Evolutionary conservation across 23 red algal species (phyloP), one percentile per base, ranked within the genome.

Genomic region (Agarophyton chilense): DNA sequence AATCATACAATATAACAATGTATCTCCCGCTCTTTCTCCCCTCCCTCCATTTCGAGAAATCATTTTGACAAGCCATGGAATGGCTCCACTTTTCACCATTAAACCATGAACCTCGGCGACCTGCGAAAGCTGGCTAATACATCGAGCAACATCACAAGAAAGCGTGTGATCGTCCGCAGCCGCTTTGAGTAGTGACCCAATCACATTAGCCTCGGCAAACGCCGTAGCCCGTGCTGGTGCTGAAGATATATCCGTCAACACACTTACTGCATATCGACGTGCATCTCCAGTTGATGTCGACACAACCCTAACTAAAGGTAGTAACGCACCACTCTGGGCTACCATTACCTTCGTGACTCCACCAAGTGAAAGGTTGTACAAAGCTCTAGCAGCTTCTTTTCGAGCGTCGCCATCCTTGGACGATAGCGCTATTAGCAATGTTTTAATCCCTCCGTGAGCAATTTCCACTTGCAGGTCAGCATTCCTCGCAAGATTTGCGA

Each of bases 361-460:
- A 71, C 88, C 88, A 29, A 91, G 58, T 39, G 76, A 82, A 46
- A 91, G 67, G 47, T 91, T 91, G 38, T 73, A 91, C 32, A 91
- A 41, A 4, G 50, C 88, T 51, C 88, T 45, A 10, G 76, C 88
- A 16, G 50, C 88, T 52, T 91, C 76, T 47, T 60, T 47, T 41
- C 75, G 57, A 40, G 88, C 75, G 40, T 54, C 33, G 2, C 72
- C 88, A 45, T 82, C 49, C 77, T 91, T 91, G 7, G 88, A 91
- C n/a, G 58, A 32, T 5, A 91, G 45, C 17, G 88, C 55, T 5
- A 52, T 16, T 22, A 82, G 24, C 50, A 91, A 91, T 9, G 79
- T 67, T 73, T 45, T 52, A 26, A 81, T 42, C 13, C 88, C 88
- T 38, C 74, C 77, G 43, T 72, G 88, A n/a, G 76, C 88, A 38